Conservation (phyloP, 2,329 filamentous ascomycete species). For the Ustulina deusta region DNA sequence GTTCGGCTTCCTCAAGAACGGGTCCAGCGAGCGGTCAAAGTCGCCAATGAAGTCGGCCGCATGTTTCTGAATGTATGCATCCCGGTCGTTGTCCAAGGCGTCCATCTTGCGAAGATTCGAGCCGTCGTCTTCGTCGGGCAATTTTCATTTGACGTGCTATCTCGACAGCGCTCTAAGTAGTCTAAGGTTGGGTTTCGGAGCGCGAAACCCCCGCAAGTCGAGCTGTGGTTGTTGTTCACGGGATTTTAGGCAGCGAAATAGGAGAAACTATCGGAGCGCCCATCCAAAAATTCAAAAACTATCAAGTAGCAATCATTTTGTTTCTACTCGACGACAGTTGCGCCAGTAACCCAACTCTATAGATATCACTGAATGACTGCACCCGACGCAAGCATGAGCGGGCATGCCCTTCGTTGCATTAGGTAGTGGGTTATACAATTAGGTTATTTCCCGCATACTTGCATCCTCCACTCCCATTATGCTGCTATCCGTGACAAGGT, state of each 20-base stretch:
- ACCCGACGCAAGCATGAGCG: background rate
- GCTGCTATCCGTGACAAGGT: background rate
- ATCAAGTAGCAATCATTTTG: background rate
- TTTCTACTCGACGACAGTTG: background rate
- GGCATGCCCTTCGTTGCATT: background rate
- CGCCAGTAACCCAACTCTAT: background rate
- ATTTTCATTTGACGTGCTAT: background rate
- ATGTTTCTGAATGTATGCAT: conserved; percentile 71
- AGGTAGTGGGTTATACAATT: background rate
- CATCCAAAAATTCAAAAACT: background rate
- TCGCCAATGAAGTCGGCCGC: conserved; percentile 70
- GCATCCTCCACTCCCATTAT: background rate
- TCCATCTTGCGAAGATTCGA: conserved; percentile 61
- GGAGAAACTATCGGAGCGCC: background rate
- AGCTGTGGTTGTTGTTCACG: conserved; percentile 21
- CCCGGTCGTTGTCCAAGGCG: conserved; percentile 67
- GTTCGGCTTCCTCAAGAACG: conserved; percentile 66
- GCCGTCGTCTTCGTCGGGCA: background rate
- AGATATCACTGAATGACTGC: no score
- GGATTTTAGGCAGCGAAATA: conserved; percentile 32
- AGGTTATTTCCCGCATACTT: background rate
- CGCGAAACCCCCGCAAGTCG: conserved; percentile 21
- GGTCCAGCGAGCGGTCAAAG: conserved; percentile 64
- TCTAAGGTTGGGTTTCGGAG: background rate
- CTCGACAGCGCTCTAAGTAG: background rate